Evolutionary conservation across 768 basidiomycete genomes (phyloP).

Genomic region (Infundibulicybe gibba): DNA sequence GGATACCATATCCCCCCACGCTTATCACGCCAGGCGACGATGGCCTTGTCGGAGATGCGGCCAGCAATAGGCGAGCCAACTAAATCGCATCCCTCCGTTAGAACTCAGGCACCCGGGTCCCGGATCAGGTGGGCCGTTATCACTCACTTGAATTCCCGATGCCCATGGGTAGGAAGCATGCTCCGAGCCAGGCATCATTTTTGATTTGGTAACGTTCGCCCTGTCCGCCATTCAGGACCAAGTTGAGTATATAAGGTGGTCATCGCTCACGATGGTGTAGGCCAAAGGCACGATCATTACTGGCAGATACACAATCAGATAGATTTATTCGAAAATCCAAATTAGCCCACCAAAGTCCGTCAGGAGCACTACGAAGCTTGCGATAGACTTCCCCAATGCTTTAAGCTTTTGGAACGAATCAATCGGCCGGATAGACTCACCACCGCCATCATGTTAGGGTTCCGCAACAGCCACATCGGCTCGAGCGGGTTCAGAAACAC

Average conservation of each 20-base stretch:
- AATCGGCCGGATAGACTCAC: constrained; percentile 30
- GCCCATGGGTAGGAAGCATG: constrained; percentile 58
- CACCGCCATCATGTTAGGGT: constrained; percentile 53
- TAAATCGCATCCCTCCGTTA: constrained; percentile 15
- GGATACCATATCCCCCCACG: constrained; percentile 61
- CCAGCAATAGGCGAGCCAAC: constrained; percentile 63
- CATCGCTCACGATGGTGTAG: constrained; percentile 1
- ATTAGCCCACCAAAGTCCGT: constrained; percentile 38
- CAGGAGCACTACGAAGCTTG: neutral
- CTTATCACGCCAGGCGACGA: constrained; percentile 42
- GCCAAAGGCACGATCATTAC: constrained; percentile 56
- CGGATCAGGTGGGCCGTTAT: neutral
- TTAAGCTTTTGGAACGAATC: too few relatives aligned
- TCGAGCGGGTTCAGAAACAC: constrained; percentile 59
- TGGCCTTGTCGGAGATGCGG: constrained; percentile 49
- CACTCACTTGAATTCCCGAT: constrained; percentile 54
- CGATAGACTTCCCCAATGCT: too few relatives aligned
- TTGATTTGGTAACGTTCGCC: constrained; percentile 52
- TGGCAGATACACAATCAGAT: constrained; percentile 52
- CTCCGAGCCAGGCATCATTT: constrained; percentile 55
- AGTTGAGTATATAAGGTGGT: constrained; percentile 10
- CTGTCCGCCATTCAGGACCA: constrained; percentile 30
- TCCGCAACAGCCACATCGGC: constrained; percentile 47
- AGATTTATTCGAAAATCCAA: constrained; percentile 6
- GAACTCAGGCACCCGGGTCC: neutral